Conservation (phyloP, 768 basidiomycete genomes). For the Fibroporia radiculosa region DNA sequence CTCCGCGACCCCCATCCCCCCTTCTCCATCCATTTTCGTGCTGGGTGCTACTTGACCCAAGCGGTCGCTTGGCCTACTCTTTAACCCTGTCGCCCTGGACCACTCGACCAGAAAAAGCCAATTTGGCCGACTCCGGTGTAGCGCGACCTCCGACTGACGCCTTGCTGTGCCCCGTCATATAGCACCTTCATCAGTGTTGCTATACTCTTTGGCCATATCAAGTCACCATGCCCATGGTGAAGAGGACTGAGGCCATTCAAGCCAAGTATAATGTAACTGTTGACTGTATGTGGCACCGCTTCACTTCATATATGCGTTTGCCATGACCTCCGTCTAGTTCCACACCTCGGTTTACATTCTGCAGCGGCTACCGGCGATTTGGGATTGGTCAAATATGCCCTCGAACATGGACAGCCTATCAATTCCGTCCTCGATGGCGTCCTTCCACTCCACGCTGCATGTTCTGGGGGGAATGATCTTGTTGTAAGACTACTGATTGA, state of each 20-base stretch:
- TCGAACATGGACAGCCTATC: constrained; percentile 90
- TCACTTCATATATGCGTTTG: not conserved
- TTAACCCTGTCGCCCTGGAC: not conserved
- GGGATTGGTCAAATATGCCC: constrained; percentile 87
- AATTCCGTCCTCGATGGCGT: constrained; percentile 96
- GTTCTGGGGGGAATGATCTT: constrained; percentile 80
- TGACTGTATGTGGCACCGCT: constrained; percentile 33
- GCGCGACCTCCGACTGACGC: not conserved
- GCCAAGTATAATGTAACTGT: constrained; percentile 45
- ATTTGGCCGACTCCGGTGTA: not conserved
- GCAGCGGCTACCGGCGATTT: constrained; percentile 83
- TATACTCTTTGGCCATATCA: not conserved
- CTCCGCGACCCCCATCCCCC: not conserved
- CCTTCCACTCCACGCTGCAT: constrained; percentile 93
- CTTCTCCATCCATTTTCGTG: not conserved
- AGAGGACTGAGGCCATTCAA: constrained; percentile 29
- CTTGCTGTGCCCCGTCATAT: not conserved
- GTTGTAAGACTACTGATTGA: constrained; percentile 88
- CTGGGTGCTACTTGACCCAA: not conserved
- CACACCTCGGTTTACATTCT: constrained; percentile 68
- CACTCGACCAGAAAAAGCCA: not conserved
- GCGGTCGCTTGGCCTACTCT: not conserved
- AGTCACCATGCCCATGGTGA: constrained; percentile 27
- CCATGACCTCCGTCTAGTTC: constrained; percentile 37
- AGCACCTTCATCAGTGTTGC: not conserved